Percentiles rank a stretch among this genome's conserved stretches.
Conservation (phyloP, 768 basidiomycete species). For the Boletus bicolor region DNA sequence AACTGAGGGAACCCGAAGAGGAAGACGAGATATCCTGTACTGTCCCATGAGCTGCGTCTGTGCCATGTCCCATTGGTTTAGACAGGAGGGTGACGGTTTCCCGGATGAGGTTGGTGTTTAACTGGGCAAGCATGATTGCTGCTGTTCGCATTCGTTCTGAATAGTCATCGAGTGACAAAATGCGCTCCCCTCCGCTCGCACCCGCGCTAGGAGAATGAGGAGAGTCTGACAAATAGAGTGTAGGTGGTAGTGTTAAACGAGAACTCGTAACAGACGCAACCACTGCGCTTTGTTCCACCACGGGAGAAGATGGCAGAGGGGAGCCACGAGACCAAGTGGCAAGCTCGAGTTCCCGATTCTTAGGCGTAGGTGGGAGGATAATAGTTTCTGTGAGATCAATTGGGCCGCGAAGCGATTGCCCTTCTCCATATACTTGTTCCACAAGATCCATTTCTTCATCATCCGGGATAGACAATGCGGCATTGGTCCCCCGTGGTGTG, state of each 20-base stretch:
- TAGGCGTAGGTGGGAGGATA: constrained; percentile 74
- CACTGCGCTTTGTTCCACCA: constrained; percentile 35
- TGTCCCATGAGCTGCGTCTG: constrained; percentile 1
- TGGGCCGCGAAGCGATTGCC: constrained; percentile 66
- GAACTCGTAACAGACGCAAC: constrained; percentile 11
- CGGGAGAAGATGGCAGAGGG: constrained; percentile 48
- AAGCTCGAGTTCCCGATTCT: constrained; percentile 88
- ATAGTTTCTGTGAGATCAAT: constrained; percentile 85
- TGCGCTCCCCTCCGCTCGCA: constrained; percentile 9
- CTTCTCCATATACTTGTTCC: constrained; percentile 88
- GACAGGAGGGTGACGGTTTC: constrained; percentile 40
- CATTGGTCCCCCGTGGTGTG: constrained; percentile 22
- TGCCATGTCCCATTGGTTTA: constrained; percentile 10
- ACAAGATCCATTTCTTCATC: constrained; percentile 96
- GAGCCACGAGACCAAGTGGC: constrained; percentile 69
- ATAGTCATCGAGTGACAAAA: constrained; percentile 90
- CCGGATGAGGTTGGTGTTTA: constrained; percentile 75
- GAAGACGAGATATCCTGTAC: constrained; percentile 13
- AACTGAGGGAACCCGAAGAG: constrained; percentile 38
- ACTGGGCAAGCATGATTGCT: constrained; percentile 96
- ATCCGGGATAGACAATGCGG: constrained; percentile 32
- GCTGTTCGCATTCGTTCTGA: constrained; percentile 98
- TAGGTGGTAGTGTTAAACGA: constrained; percentile 1
- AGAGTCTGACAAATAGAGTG: constrained; percentile 1
- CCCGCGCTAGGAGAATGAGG: constrained; percentile 1